Base-by-base conservation (phyloP, 2,329 filamentous ascomycete species). In the Ceratocystis harringtonii region DNA sequence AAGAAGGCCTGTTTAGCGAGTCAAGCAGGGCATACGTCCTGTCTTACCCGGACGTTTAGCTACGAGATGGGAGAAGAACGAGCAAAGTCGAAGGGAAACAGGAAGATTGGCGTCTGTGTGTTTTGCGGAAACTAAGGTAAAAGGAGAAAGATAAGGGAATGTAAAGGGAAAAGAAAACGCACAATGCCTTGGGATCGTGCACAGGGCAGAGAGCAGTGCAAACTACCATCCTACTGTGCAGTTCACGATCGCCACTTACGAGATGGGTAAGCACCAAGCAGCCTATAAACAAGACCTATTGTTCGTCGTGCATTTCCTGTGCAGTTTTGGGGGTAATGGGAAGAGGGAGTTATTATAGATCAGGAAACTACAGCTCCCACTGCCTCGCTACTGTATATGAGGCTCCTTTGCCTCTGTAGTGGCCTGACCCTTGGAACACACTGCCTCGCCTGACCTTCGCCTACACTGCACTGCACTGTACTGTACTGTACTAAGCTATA, bases 241-340 rank as follows among this genome's bases (percentile, higher is more conserved):
- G 22, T 57, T 57, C 52, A 57, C 52, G 52, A 57, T 57, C 52
- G 52, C 52, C 52, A 57, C 52, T 57, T 57, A 57, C 52, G 52
- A 57, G 52, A 57, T 57, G 52, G 52, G 30, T 57, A 28, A 57
- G 30, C 22, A 28, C 25, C 15, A 22, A 25, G 52, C 17, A 12
- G 52, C 22, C 52, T 57, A 57, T n/a, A 57, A 28, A 41, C 36
- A 28, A 57, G 30, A 28, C 8, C 22, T 12, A 57, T 57, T 32
- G 52, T 57, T 57, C 36, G 10, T 41, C 15, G 12, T 41, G 36
- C 36, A 41, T 41, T 41, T 12, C 10, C 36, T 41, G 3, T 41
- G 36, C 36, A 12, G 36, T 15, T 4, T 41, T 41, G 36, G 12
- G 3, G 12, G 32, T 2, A 3, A 7, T 2, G 32, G 32, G 32